Evolutionary conservation across 2,329 filamentous ascomycete genomes (phyloP), one percentile per base, ranked within the genome.

Genomic region (Hansfordia pulvinata): DNA sequence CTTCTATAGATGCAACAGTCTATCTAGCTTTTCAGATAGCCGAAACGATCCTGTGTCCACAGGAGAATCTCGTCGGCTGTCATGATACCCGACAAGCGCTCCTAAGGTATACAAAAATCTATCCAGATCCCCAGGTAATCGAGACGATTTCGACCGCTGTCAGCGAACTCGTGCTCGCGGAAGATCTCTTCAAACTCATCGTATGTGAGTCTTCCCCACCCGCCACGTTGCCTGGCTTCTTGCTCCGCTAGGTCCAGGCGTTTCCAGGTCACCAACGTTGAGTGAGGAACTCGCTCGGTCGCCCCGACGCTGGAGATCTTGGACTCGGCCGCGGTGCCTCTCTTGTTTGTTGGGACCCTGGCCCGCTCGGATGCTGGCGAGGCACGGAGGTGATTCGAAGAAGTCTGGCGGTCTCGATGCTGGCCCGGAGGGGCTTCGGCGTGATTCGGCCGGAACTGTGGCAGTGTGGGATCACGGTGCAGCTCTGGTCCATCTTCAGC

Each of bases 41-140:
- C n/a, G n/a, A n/a, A n/a, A n/a, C n/a, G n/a, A n/a, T n/a, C n/a
- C n/a, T n/a, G n/a, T n/a, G n/a, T n/a, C n/a, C n/a, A n/a, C n/a
- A n/a, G n/a, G n/a, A n/a, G n/a, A n/a, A n/a, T n/a, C n/a, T n/a
- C n/a, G n/a, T n/a, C n/a, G n/a, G n/a, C n/a, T n/a, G n/a, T n/a
- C n/a, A n/a, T n/a, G n/a, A n/a, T n/a, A n/a, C n/a, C n/a, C n/a
- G n/a, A n/a, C n/a, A n/a, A n/a, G n/a, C n/a, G n/a, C n/a, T n/a
- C n/a, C n/a, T n/a, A 72, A 10, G 71, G 72, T 37, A 78, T 76
- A 47, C 72, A 78, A 47, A 76, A 75, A 47, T 94, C 86, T 50
- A 94, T 82, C 88, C 88, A 96, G 41, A 73, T 82, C 32, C 82
- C 82, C 24, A 94, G 62, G 50, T 93, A 88, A 38, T 82, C 80